phyloP scores from a whole-genome alignment of 78 protist genomes.

The Dictyostelium brefeldianum region DNA sequence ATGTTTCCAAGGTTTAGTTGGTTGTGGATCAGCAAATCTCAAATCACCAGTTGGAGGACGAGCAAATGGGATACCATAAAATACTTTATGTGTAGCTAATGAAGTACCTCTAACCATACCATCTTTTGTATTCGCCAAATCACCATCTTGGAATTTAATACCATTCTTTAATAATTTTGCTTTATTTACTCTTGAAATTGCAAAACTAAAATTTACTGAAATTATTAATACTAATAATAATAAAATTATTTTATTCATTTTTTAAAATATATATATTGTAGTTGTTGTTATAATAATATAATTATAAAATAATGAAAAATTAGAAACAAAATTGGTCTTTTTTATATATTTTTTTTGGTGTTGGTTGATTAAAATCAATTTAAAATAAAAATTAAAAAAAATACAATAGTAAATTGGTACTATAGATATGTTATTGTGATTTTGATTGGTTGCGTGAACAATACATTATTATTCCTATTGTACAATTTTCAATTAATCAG shows the following conservation, averaged over 20 bases:
- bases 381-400: too few relatives aligned
- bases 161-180: background rate
- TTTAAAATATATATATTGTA: too few relatives aligned
- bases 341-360: too few relatives aligned
- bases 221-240: background rate
- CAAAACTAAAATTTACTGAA: background rate
- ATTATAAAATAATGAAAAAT: too few relatives aligned
- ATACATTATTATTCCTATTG: too few relatives aligned
- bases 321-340: too few relatives aligned
- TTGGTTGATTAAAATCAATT: too few relatives aligned
- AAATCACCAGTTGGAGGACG: background rate
- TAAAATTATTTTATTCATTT: background rate
- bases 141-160: background rate
- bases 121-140: background rate
- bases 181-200: background rate
- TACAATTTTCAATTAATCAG: too few relatives aligned
- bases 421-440: too few relatives aligned
- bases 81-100: background rate
- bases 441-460: too few relatives aligned
- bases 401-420: too few relatives aligned
- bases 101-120: conserved; percentile 14
- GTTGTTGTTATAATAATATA: too few relatives aligned
- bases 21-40: background rate
- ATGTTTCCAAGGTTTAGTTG: background rate
- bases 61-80: conserved; percentile 33